Evolutionary conservation across 2,329 filamentous ascomycete genomes (phyloP).

Genomic region (Fusarium annulatum): DNA sequence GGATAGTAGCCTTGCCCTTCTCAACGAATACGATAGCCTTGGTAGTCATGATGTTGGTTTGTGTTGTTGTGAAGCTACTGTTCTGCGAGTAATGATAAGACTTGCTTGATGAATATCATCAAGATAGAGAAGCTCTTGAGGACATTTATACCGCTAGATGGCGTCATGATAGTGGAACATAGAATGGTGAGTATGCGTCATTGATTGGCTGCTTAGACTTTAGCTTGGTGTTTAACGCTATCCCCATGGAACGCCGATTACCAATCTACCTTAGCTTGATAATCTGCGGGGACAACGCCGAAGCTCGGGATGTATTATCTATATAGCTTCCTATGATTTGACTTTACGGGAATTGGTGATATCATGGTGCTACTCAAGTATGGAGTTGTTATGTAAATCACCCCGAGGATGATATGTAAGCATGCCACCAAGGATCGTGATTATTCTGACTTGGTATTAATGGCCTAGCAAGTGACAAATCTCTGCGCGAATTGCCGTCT

Average conservation of each 20-base stretch:
- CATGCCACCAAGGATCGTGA: not conserved
- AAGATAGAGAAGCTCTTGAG: not conserved
- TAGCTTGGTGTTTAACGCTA: not conserved
- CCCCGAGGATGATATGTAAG: not conserved
- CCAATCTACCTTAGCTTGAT: slow-evolving; percentile 1
- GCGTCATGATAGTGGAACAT: not conserved
- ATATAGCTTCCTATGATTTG: not conserved
- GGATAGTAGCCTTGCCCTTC: slow-evolving; percentile 9
- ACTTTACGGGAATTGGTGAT: not conserved
- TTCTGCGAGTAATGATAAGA: not conserved
- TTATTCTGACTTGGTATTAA: not conserved
- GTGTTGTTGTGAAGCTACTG: not conserved
- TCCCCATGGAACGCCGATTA: not conserved
- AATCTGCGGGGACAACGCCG: not conserved
- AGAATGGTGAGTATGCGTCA: not conserved
- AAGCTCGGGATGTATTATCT: not conserved
- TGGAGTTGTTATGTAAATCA: not conserved
- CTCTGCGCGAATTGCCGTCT: not conserved
- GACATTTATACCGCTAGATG: not conserved
- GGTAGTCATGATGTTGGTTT: slow-evolving; percentile 1
- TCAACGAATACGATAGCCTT: slow-evolving; percentile 15
- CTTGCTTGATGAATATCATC: not conserved
- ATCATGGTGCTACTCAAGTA: not conserved
- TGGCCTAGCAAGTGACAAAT: not conserved
- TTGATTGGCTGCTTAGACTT: not conserved